These are phyloP conservation scores for Hibiscus tridactylites DNA, from an alignment of 345 rosid genomes.

Conservation along the genomic window DNA sequence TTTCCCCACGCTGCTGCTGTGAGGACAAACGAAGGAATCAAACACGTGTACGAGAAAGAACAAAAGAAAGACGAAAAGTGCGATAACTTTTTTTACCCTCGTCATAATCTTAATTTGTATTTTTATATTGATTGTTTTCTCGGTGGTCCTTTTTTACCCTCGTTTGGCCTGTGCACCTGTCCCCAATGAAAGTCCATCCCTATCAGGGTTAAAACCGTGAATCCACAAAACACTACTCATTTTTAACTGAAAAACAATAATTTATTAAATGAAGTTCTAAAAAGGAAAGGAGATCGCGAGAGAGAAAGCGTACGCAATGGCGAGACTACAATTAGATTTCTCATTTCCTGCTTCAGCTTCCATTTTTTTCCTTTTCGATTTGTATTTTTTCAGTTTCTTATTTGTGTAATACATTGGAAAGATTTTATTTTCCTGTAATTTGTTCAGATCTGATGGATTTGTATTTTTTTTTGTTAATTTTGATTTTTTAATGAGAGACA, in stretches of 20 bases:
- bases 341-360: not conserved
- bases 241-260: not conserved
- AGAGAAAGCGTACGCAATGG: conserved; percentile 22
- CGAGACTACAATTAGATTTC: conserved; percentile 10
- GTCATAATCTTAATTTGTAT: too few relatives aligned
- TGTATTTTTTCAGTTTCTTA: not conserved
- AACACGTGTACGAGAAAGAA: too few relatives aligned
- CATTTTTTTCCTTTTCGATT: not conserved
- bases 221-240: not conserved
- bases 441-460: not conserved
- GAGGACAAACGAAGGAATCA: too few relatives aligned
- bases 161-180: not conserved
- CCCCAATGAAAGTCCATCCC: not conserved
- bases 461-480: not conserved
- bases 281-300: conserved; percentile 10
- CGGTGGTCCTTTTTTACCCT: not conserved
- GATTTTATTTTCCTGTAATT: not conserved
- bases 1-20: too few relatives aligned
- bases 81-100: too few relatives aligned
- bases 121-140: too few relatives aligned
- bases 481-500: not conserved
- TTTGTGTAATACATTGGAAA: not conserved
- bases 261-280: not conserved
- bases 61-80: too few relatives aligned
- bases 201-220: not conserved